phyloP scores from a whole-genome alignment of 768 basidiomycete genomes.

The Mycena amicta region DNA sequence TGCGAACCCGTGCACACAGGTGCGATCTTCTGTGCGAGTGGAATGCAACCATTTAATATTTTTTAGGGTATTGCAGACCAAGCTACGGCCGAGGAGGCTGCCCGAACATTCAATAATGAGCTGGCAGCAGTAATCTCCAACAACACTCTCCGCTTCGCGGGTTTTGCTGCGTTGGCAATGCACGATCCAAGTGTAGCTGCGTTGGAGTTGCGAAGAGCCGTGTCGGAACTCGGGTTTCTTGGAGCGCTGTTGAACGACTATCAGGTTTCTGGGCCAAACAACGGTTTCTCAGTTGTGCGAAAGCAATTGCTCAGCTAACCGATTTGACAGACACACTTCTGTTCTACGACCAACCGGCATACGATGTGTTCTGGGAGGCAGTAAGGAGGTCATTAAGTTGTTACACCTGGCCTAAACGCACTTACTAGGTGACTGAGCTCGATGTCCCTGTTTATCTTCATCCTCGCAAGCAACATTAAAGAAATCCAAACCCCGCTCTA shows the following conservation, averaged over 20 bases:
- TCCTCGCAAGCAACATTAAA: slow-evolving; percentile 34
- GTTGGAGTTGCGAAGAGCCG: slow-evolving; percentile 41
- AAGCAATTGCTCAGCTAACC: too few relatives aligned
- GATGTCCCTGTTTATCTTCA: slow-evolving; percentile 44
- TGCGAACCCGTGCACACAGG: slow-evolving; percentile 39
- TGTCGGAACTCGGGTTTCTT: slow-evolving; percentile 42
- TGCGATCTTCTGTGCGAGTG: too few relatives aligned
- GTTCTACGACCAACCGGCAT: slow-evolving; percentile 42
- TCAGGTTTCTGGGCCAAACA: slow-evolving; percentile 44
- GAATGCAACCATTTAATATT: too few relatives aligned
- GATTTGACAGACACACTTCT: slow-evolving; percentile 34
- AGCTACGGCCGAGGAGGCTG: slow-evolving; percentile 33
- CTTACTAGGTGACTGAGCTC: slow-evolving; percentile 29
- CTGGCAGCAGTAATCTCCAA: slow-evolving; percentile 41
- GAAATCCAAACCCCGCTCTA: slow-evolving; percentile 30
- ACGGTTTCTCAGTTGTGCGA: too few relatives aligned
- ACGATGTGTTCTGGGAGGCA: slow-evolving; percentile 41
- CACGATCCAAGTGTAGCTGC: slow-evolving; percentile 46
- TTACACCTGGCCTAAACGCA: background rate
- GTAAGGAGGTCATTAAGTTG: slow-evolving; percentile 6
- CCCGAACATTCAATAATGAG: slow-evolving; percentile 38
- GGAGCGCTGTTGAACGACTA: slow-evolving; percentile 48
- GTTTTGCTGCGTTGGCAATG: slow-evolving; percentile 46
- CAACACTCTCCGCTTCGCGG: slow-evolving; percentile 43
- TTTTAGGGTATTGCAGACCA: slow-evolving; percentile 36